A percentile compares a stretch with the other conserved stretches of the same genome.
phyloP scores from a whole-genome alignment of 192 early-diverging fungal species.

The Coemansia furcata region DNA sequence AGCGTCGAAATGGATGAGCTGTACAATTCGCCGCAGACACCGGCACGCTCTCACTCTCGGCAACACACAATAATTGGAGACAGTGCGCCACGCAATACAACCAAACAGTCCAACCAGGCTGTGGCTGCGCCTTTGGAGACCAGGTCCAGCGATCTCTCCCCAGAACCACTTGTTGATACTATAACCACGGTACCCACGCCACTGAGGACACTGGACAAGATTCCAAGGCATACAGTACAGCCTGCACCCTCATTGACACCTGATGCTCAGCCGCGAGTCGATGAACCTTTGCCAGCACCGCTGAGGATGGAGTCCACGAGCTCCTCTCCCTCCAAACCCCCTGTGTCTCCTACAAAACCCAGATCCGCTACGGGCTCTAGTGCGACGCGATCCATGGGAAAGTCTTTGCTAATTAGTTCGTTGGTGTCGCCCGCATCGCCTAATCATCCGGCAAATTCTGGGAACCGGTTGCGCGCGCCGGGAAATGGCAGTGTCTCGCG shows the following conservation, averaged over 20 bases:
- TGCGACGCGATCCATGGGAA: background rate
- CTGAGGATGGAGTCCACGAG: conserved; percentile 37
- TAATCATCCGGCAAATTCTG: background rate
- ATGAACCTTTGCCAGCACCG: background rate
- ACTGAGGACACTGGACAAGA: conserved; percentile 32
- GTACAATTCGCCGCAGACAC: background rate
- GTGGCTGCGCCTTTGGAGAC: conserved; percentile 1
- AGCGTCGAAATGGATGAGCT: background rate
- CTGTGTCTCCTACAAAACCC: conserved; percentile 16
- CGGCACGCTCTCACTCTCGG: background rate
- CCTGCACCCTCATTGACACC: background rate
- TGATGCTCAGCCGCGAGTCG: background rate
- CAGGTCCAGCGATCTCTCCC: background rate
- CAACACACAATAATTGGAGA: background rate
- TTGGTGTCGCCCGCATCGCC: conserved; percentile 29
- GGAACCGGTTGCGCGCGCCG: background rate
- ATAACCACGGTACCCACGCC: conserved; percentile 14
- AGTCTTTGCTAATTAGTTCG: background rate
- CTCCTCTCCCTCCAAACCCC: conserved; percentile 18
- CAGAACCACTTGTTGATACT: background rate
- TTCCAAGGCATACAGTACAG: conserved; percentile 18
- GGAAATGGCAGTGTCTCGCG: background rate
- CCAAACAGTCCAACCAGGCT: conserved; percentile 4
- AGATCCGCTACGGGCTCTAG: background rate
- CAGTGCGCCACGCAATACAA: background rate